Evolutionary conservation across 441 rosid species (phyloP).

Genomic region (Populus tomentosa): DNA sequence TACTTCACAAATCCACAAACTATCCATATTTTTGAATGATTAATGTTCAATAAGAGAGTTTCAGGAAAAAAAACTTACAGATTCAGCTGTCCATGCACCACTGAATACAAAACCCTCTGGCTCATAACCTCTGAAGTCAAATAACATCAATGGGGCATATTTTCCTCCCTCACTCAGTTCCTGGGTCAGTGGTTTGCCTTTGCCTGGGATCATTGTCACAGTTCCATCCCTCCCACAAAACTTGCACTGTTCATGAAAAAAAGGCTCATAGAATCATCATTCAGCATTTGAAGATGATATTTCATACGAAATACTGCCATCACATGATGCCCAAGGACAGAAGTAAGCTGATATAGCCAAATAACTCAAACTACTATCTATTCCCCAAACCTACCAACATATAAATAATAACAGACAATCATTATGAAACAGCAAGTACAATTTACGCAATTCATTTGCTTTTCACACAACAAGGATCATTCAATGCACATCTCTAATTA

Average conservation of each 20-base stretch:
- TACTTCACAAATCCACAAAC: background rate
- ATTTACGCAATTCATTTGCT: background rate
- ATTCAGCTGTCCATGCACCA: constrained; percentile 72
- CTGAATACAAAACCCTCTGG: constrained; percentile 63
- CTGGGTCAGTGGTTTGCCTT: constrained; percentile 57
- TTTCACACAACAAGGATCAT: background rate
- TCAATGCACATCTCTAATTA: background rate
- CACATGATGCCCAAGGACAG: background rate
- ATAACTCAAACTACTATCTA: background rate
- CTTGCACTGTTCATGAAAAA: constrained; percentile 55
- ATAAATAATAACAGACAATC: background rate
- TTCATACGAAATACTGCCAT: background rate
- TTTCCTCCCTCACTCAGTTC: constrained; percentile 56
- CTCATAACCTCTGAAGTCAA: constrained; percentile 84
- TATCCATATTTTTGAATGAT: background rate
- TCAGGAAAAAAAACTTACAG: constrained; percentile 54
- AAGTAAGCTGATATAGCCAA: background rate
- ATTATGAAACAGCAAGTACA: background rate
- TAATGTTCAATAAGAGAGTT: background rate
- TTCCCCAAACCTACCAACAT: background rate
- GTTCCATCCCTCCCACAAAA: constrained; percentile 84
- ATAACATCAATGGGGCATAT: constrained; percentile 70
- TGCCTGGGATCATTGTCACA: constrained; percentile 68
- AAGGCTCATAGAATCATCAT: constrained; percentile 8
- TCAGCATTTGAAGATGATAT: background rate